Base-by-base conservation (phyloP, 192 early-diverging fungal genomes). In the Borealophlyctis nickersoniae region DNA sequence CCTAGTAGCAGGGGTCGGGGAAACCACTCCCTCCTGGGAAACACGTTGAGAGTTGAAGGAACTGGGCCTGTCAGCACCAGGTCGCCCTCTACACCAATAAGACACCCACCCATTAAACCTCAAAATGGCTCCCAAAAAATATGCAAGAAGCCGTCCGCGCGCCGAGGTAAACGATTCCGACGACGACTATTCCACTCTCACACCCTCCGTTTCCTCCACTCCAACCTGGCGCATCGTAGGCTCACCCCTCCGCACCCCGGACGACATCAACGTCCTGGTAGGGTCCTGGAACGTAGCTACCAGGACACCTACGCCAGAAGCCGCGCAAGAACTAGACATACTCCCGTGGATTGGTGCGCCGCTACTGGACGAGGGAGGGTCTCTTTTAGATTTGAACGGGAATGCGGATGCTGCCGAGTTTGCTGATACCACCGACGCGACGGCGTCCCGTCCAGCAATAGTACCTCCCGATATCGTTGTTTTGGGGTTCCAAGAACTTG, bases 401-500 rank as follows among this genome's bases (percentile, higher is more conserved):
- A 54, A 29, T 23, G 7, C 52, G 13, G 28, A 54, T 23, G 7
- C 7, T 23, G 7, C 22, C 7, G 28, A 54, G 13, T 5, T 9
- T 11, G 28, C 28, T 5, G 23, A 5, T 14, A 13, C 7, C 52
- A 5, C 7, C 13, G 9, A 11, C 23, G 7, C 52, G 9, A 13
- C 22, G 13, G 52, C 23, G 23, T 5, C 7, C 7, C 52, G 28
- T 9, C n/a, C n/a, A n/a, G n/a, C n/a, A n/a, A 29, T 23, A 13
- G 13, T 54, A 7, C 9, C 31, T 14, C 74, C 74, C 23, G 71
- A 76, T 49, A 49, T 76, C 2, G 69, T 76, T 16, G 73, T 58
- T 14, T 29, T 76, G 1, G 74, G 74, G n/a, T 69, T 76, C 45
- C 74, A 76, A 45, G 74, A 76, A 56, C 28, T 76, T 7, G 14